Conservation (phyloP, 75 land plant species). For the Larix kaempferi region DNA sequence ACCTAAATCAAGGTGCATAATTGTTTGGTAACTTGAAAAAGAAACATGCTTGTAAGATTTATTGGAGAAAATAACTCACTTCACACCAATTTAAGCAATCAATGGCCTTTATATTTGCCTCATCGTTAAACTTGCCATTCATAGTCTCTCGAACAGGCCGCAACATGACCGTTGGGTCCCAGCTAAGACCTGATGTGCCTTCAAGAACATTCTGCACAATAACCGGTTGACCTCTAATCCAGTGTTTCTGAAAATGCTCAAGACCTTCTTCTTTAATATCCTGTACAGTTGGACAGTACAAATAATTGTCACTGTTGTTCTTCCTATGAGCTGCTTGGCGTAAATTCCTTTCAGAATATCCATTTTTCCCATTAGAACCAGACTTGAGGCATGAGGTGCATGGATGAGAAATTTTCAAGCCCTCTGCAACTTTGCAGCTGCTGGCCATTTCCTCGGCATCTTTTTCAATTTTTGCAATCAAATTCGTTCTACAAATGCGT, state of each 20-base stretch:
- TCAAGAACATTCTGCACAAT: constrained; percentile 70
- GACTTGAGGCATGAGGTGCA: constrained; percentile 19
- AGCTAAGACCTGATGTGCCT: constrained; percentile 50
- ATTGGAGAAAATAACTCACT: constrained; percentile 31
- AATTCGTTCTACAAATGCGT: constrained; percentile 64
- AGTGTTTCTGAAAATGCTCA: constrained; percentile 71
- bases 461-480: constrained; percentile 70
- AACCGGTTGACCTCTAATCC: constrained; percentile 81
- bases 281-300: constrained; percentile 63
- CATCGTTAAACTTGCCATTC: constrained; percentile 54
- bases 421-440: constrained; percentile 39
- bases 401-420: constrained; percentile 1
- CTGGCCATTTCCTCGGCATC: constrained; percentile 67
- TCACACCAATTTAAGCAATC: constrained; percentile 78
- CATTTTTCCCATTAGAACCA: not conserved
- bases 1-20: too few relatives aligned
- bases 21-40: too few relatives aligned
- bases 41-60: too few relatives aligned
- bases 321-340: constrained; percentile 46
- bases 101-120: constrained; percentile 68
- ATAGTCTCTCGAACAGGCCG: constrained; percentile 67
- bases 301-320: constrained; percentile 51
- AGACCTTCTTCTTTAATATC: constrained; percentile 55
- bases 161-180: constrained; percentile 91
- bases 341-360: constrained; percentile 14